Evolutionary conservation across 2,329 filamentous ascomycete species (phyloP).

Genomic region (Fusarium camptoceras): DNA sequence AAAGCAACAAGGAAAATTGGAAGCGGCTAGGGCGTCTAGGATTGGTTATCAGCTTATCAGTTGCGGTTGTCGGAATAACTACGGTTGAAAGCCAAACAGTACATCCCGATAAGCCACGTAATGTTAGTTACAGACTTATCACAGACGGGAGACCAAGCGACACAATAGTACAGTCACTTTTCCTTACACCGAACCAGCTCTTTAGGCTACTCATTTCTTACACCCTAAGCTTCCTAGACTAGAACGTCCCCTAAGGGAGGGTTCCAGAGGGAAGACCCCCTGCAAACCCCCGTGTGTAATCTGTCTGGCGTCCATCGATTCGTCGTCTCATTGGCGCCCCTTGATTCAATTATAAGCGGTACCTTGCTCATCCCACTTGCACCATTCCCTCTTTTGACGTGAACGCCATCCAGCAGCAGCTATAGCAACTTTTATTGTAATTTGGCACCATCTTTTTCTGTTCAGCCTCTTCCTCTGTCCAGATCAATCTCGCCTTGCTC

Average conservation of each 20-base stretch:
- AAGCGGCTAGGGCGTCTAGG: conserved; percentile 18
- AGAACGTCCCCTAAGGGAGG: neutral
- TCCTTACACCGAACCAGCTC: neutral
- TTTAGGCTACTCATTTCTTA: neutral
- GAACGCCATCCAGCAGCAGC: conserved; percentile 19
- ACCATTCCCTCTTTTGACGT: conserved; percentile 34
- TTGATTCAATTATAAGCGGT: conserved; percentile 40
- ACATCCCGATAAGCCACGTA: conserved; percentile 28
- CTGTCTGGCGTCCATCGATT: conserved; percentile 30
- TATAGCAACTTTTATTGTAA: conserved; percentile 20
- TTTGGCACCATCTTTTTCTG: conserved; percentile 21
- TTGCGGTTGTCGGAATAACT: conserved; percentile 28
- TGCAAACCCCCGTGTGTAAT: conserved; percentile 30
- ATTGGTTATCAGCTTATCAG: conserved; percentile 33
- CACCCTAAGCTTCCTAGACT: neutral
- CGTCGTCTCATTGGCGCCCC: conserved; percentile 31
- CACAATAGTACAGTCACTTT: neutral
- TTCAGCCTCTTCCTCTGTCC: neutral
- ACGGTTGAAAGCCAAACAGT: neutral
- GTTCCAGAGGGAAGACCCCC: conserved; percentile 13
- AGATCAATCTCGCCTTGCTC: neutral
- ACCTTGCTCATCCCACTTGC: conserved; percentile 27
- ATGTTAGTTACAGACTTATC: conserved; percentile 28
- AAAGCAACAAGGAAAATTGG: neutral
- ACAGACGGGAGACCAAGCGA: neutral